phyloP scores from a whole-genome alignment of 2,329 filamentous ascomycete genomes.

The Sporothrix brunneoviolacea region DNA sequence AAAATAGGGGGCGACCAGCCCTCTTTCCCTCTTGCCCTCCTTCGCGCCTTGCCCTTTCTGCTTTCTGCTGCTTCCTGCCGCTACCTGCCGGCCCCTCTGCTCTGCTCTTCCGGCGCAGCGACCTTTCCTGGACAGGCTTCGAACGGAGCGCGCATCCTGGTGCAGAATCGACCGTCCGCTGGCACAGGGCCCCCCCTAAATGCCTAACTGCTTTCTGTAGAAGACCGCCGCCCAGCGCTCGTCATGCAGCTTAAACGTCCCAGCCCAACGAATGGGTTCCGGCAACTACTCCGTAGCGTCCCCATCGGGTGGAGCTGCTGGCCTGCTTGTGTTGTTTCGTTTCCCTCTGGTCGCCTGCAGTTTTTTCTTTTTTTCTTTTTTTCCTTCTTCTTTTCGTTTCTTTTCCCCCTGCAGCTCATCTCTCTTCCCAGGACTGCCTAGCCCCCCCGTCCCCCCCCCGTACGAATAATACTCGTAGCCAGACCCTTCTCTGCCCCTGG shows the following conservation, averaged over 20 bases:
- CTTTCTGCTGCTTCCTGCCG: too few relatives aligned
- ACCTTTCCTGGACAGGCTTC: background rate
- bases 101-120: constrained; percentile 8
- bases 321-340: background rate
- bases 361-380: background rate
- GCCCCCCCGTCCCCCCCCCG: too few relatives aligned
- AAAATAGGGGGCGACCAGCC: too few relatives aligned
- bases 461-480: too few relatives aligned
- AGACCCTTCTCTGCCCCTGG: background rate
- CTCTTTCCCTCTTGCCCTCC: background rate
- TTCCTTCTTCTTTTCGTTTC: background rate
- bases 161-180: too few relatives aligned
- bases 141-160: background rate
- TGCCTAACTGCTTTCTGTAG: background rate
- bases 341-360: background rate
- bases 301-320: constrained; percentile 4
- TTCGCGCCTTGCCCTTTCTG: background rate
- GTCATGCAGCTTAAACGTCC: constrained; percentile 7
- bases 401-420: background rate
- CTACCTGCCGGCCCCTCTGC: constrained; percentile 6
- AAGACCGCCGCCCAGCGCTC: background rate
- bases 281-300: constrained; percentile 14
- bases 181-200: background rate
- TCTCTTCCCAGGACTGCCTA: too few relatives aligned
- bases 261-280: constrained; percentile 17